Evolutionary conservation across 257 asterid genomes (phyloP), one percentile per base, ranked within the genome.

Genomic region (Nicotiana paniculata): DNA sequence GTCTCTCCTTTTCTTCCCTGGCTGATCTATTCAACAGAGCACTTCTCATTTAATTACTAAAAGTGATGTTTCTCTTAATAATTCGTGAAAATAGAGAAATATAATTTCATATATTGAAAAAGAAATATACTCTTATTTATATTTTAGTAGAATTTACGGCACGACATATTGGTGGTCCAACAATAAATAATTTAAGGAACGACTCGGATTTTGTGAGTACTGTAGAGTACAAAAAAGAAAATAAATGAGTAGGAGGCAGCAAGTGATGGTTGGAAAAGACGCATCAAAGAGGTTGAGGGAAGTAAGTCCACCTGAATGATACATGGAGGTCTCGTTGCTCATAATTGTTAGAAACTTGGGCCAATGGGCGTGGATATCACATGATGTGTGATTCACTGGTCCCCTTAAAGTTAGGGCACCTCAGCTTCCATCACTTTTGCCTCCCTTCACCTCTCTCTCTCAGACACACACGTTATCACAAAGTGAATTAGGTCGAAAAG

Each of bases 321-420:
- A 53, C 86, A 77, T 77, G 76, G 43, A 75, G 65, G 51, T 21
- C 69, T 18, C 53, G 17, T 48, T 53, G 72, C 35, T 79, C 81
- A 61, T 69, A 81, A 80, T 30, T 33, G 55, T 21, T 79, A 11
- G 9, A 72, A 35, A 62, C 9, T 84, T 69, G 81, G 59, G 70
- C 59, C 65, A 61, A 24, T 59, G 24, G 59, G 35, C 43, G 81
- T 81, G 84, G 24, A 81, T 81, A 79, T 83, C 92, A 91, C 91
- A 90, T 90, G 91, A 85, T 75, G 26, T 81, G 79, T 88, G 95
- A 83, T 93, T 91, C 90, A 88, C 90, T 82, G 77, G 87, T 82
- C 83, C 86, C 87, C 86, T 79, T 17, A 88, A 88, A 85, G 83
- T 81, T 81, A 85, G 81, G 88, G 84, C 90, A 84, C 61, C 80